A percentile compares a stretch with the other conserved stretches of the same genome.
Conservation (phyloP, 2,329 filamentous ascomycete species). For the Chalara sp. region DNA sequence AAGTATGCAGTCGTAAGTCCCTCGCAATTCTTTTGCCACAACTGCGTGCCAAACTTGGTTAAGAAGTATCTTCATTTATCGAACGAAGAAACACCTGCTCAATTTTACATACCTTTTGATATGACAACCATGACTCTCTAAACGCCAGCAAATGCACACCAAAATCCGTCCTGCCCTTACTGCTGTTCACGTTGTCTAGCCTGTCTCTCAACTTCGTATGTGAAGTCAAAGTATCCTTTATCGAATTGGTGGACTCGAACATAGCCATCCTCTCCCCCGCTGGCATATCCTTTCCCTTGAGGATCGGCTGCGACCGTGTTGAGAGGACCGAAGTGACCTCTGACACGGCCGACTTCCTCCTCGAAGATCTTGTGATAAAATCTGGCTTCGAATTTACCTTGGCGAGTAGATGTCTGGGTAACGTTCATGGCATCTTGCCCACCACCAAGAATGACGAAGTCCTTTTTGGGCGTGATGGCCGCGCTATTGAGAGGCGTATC, state of each 20-base stretch:
- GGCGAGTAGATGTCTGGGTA: constrained; percentile 79
- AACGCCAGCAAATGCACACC: constrained; percentile 25
- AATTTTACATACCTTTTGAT: constrained; percentile 14
- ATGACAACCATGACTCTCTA: constrained; percentile 8
- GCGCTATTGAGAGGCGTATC: constrained; percentile 97
- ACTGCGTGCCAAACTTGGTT: no score
- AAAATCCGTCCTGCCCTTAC: constrained; percentile 16
- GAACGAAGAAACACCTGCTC: background rate
- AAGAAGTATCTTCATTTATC: no score
- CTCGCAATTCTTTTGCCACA: no score
- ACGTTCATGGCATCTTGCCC: constrained; percentile 99
- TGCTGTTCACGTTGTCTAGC: constrained; percentile 17
- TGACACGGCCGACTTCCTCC: constrained; percentile 95
- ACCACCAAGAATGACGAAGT: constrained; percentile 96
- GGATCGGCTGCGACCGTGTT: constrained; percentile 92
- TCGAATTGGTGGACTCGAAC: constrained; percentile 98
- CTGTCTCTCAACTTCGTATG: constrained; percentile 97
- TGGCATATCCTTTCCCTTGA: constrained; percentile 85
- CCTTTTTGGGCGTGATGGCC: constrained; percentile 88
- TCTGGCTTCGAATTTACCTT: constrained; percentile 98
- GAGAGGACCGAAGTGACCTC: constrained; percentile 86
- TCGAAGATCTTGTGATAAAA: constrained; percentile 99
- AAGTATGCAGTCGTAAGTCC: no score
- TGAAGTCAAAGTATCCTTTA: constrained; percentile 97
- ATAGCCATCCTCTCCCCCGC: constrained; percentile 96